Base-by-base conservation (phyloP, 495 filamentous ascomycete genomes). In the Pseudomonodictys pantanalensis region DNA sequence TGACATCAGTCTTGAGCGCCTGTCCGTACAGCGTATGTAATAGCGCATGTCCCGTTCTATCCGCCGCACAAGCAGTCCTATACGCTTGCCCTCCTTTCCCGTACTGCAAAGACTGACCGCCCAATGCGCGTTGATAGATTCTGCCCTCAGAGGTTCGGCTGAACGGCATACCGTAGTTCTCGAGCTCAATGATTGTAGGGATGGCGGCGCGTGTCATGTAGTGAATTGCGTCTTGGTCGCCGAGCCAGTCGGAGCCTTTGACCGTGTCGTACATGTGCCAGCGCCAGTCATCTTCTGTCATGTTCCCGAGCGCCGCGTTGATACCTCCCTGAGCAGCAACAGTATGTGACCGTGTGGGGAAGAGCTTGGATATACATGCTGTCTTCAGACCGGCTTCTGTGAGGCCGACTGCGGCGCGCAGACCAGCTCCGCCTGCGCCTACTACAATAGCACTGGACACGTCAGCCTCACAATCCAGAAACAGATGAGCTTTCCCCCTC, bases 241-340 rank as follows among this genome's bases (percentile, higher is more conserved):
- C 93, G 26, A 98, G 84, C 93, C 93, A 98, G 81, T 98, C 93
- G 53, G 89, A 93, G 67, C 93, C 93, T 81, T 98, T 98, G 64
- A 98, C 93, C 38, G 93, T 98, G 76, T 98, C 93, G 82, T 97
- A 98, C 91, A 96, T 96, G 81, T 98, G 93, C 92, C 92, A 97
- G 75, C 91, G 85, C 93, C 92, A 97, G 79, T 97, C 91, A 74
- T 98, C 93, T 72, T 82, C 73, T 74, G 89, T 87, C 85, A 90
- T 88, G 76, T 97, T 98, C 73, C 93, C 93, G 66, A 98, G 82
- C 42, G 93, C 93, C 58, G 93, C 93, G 76, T 96, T 96, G 78
- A 96, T 95, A 67, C 91, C 91, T 52, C 90, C 90, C 71, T 93
- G 90, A 32, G 93, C 93, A 41, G 93, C 93, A 63, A 98, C 93